These are phyloP conservation scores for Aureobasidium sp. DNA, from an alignment of 2,329 filamentous ascomycete species.

Conservation along the genomic window DNA sequence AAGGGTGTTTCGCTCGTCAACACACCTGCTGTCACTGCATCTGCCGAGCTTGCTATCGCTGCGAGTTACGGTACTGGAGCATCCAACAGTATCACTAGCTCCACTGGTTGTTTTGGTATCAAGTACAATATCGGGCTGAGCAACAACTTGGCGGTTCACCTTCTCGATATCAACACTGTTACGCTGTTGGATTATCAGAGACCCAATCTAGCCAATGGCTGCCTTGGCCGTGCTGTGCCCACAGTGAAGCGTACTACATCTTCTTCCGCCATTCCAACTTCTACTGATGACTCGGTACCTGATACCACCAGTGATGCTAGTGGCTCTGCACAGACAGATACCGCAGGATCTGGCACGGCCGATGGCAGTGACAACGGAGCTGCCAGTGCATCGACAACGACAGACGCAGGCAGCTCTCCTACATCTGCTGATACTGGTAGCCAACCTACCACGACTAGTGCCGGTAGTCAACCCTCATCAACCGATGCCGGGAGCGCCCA, in stretches of 20 bases:
- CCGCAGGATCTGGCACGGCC: not conserved
- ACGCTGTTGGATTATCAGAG: slow-evolving; percentile 9
- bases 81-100: slow-evolving; percentile 16
- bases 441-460: not conserved
- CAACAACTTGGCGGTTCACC: slow-evolving; percentile 21
- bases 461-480: not conserved
- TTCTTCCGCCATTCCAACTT: not conserved
- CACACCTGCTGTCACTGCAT: slow-evolving; percentile 21
- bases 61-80: slow-evolving; percentile 15
- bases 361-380: not conserved
- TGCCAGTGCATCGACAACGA: not conserved
- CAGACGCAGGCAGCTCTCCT: not conserved
- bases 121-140: slow-evolving; percentile 21
- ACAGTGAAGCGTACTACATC: slow-evolving; percentile 8
- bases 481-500: not conserved
- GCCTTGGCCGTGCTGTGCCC: slow-evolving; percentile 13
- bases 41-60: slow-evolving; percentile 15
- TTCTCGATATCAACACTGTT: not conserved
- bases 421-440: not conserved
- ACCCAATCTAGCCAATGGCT: slow-evolving; percentile 12
- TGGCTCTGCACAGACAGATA: no score
- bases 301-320: not conserved
- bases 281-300: not conserved
- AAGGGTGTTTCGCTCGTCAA: slow-evolving; percentile 23
- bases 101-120: slow-evolving; percentile 23